Conservation (phyloP, 306 rosid species). For the Prunus kanzakura region DNA sequence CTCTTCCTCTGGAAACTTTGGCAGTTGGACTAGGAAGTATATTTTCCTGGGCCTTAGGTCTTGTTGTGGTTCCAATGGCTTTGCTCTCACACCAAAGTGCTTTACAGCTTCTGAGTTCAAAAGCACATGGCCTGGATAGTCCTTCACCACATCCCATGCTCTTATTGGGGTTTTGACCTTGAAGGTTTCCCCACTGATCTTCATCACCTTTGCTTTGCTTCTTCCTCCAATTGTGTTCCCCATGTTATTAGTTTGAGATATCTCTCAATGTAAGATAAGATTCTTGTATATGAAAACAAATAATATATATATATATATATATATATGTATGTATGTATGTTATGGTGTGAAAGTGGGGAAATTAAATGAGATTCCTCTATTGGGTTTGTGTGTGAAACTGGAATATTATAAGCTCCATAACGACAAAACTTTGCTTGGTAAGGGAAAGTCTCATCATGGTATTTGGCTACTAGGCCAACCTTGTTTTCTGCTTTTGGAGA, state of each 20-base stretch:
- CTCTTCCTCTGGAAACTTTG: slow-evolving; percentile 22
- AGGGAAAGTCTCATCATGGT: not conserved
- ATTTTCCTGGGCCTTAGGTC: slow-evolving; percentile 53
- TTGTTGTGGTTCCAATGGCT: slow-evolving; percentile 57
- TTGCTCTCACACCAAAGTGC: slow-evolving; percentile 61
- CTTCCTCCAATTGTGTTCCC: slow-evolving; percentile 63
- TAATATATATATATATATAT: not conserved
- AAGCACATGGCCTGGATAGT: slow-evolving; percentile 57
- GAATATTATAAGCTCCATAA: not conserved
- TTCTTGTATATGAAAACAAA: not conserved
- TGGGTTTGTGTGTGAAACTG: not conserved
- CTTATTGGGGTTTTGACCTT: slow-evolving; percentile 54
- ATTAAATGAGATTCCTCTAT: not conserved
- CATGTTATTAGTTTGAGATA: slow-evolving; percentile 29
- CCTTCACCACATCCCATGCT: slow-evolving; percentile 55
- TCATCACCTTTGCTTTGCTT: slow-evolving; percentile 73
- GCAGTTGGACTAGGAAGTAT: slow-evolving; percentile 63
- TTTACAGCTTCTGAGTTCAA: slow-evolving; percentile 59
- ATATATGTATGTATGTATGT: not conserved
- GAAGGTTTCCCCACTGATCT: slow-evolving; percentile 66
- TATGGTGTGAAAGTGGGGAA: not conserved
- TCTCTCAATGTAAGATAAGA: not conserved
- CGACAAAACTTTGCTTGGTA: not conserved
- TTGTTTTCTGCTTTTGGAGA: not conserved
- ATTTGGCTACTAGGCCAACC: too few relatives aligned